Evolutionary conservation across 1,284 basidiomycete species (phyloP), one percentile per base, ranked within the genome.

Genomic region (Cronartium quercuum): DNA sequence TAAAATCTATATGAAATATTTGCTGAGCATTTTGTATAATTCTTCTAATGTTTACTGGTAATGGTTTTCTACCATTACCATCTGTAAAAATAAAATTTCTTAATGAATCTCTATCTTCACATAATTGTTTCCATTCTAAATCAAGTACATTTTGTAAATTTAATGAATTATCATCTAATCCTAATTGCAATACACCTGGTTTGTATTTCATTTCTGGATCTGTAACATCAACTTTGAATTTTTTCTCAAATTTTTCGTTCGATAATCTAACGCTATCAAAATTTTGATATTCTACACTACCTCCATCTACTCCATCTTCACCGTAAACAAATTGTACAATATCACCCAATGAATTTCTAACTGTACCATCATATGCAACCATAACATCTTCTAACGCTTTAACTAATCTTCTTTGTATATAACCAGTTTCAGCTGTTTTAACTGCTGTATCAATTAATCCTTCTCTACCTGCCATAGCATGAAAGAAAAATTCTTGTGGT

Each of bases 401-500:
- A 80, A 99, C 94, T 77, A 98, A 85, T 78, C 95, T 91, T 80
- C 95, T 91, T 83, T 98, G 96, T 79, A 98, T 98, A 83, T 98
- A 98, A 80, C 96, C 96, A 0, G 96, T 98, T 84, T 99, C 96
- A 64, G 96, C 96, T 6, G 96, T 98, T 85, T 99, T 99, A 83
- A 99, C 94, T 38, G 96, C 96, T 1, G 96, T 99, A 86, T 98
- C 96, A 80, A 98, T 98, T 69, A 98, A 84, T 86, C 96, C 96
- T 83, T 98, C 96, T 80, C 96, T 90, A 84, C 96, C 96, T 80
- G 95, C 95, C 96, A 98, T 98, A 73, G 96, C 96, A 84, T 99
- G 96, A 89, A 99, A 98, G 87, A 98, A 98, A 86, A 94, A 99
- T 82, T 98, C 96, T 79, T 98, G 94, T 0, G 96, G 94, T 0